Evolutionary conservation across 2,329 filamentous ascomycete genomes (phyloP), one percentile per base, ranked within the genome.

Genomic region (Chrysoporthe deuterocubensis): DNA sequence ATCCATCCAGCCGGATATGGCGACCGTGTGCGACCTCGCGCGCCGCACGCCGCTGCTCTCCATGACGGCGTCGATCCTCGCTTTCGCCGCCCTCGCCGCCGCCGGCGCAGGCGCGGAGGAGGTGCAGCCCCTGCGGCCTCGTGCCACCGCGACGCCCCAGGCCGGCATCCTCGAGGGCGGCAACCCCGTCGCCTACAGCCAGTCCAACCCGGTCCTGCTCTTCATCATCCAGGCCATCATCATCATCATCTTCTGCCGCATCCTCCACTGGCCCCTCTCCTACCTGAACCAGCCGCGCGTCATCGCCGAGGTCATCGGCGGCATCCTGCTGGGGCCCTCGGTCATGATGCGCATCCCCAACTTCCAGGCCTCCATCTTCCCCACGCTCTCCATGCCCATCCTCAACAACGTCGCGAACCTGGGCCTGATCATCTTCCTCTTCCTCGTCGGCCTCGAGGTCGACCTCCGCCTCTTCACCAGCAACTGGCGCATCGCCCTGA

Each of bases 361-460:
- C 50, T 97, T 97, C 80, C 84, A 87, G 62, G 79, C 83, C 2
- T 83, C 90, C 71, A 95, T 97, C 71, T 97, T 97, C 75, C 93
- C 94, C 0, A 75, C 82, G 0, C 86, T 81, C 0, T 94, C 92
- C 2, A 92, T 96, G 78, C 89, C 92, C 2, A 89, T 90, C 64
- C 82, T 97, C 62, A 90, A 82, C 73, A 85, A 94, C 65, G 92
- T 93, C 57, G 93, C 94, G 57, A 97, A 96, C 73, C 80, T 97
- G 3, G 94, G 94, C 6, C 82, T 97, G 64, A 87, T 96, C 16
- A 83, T 97, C 16, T 97, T 96, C 76, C 82, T 97, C 46, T 97
- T 97, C 79, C 84, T 97, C 67, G 93, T 97, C 34, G 94, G 93
- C 1, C 84, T 97, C 3, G 94, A 97, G 80, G 93, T 94, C 57